These are phyloP conservation scores for Balakata baccata DNA, from an alignment of 345 rosid genomes.

Conservation along the genomic window DNA sequence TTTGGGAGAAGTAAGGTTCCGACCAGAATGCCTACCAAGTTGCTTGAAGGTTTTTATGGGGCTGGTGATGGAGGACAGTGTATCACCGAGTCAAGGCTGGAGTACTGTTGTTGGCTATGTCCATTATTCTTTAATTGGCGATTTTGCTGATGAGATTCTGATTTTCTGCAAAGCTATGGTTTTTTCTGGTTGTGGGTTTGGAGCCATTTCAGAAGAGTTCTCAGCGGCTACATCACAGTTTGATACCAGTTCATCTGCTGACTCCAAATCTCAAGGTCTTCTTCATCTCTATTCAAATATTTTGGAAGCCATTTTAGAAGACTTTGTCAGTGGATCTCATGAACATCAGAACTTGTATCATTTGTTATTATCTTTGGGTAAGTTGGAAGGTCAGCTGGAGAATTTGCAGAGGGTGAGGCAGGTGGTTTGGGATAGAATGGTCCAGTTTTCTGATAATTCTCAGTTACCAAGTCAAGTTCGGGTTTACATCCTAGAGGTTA, in stretches of 20 bases:
- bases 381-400: slow-evolving; percentile 66
- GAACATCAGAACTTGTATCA: slow-evolving; percentile 51
- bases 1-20: slow-evolving; percentile 39
- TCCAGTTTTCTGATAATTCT: slow-evolving; percentile 63
- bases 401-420: slow-evolving; percentile 62
- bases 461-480: slow-evolving; percentile 70
- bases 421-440: slow-evolving; percentile 74
- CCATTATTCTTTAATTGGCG: slow-evolving; percentile 50
- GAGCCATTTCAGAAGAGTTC: slow-evolving; percentile 65
- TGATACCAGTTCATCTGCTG: slow-evolving; percentile 19
- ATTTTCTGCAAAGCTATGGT: slow-evolving; percentile 75
- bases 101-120: slow-evolving; percentile 52
- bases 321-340: slow-evolving; percentile 45
- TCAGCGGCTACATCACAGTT: slow-evolving; percentile 42
- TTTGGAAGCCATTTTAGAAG: slow-evolving; percentile 60
- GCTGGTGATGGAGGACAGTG: slow-evolving; percentile 77
- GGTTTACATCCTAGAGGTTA: slow-evolving; percentile 74
- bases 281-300: slow-evolving; percentile 52
- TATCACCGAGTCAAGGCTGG: slow-evolving; percentile 95
- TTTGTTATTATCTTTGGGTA: slow-evolving; percentile 70
- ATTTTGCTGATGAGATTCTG: slow-evolving; percentile 42
- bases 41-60: slow-evolving; percentile 63
- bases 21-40: slow-evolving; percentile 53
- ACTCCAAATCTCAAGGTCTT: slow-evolving; percentile 44
- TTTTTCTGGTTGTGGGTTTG: slow-evolving; percentile 80